Evolutionary conservation across 495 filamentous ascomycete genomes (phyloP).

Genomic region (Lasiosphaeria ovina): DNA sequence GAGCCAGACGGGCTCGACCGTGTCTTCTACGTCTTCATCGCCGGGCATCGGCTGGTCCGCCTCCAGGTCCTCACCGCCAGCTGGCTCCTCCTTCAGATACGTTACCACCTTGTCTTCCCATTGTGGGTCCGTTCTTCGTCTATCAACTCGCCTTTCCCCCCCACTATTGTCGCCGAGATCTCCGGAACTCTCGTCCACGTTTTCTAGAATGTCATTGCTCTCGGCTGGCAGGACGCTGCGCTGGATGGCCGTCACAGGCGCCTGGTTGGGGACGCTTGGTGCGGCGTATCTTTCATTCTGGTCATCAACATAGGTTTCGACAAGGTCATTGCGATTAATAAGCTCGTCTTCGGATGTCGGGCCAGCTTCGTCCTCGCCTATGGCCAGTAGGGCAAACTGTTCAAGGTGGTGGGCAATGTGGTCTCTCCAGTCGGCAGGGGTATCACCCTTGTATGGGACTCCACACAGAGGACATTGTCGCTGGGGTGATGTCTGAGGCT

Average conservation of each 20-base stretch:
- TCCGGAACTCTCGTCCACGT: too few species aligned
- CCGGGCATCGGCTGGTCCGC: too few species aligned
- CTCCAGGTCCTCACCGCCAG: too few species aligned
- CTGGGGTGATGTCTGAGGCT: neutral
- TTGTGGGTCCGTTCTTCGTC: too few species aligned
- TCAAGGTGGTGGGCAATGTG: slow-evolving; percentile 25
- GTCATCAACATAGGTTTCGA: neutral
- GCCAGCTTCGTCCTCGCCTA: neutral
- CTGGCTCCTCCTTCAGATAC: too few species aligned
- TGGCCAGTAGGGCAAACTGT: slow-evolving; percentile 19
- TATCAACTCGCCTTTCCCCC: too few species aligned
- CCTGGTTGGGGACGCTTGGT: neutral
- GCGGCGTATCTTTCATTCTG: neutral
- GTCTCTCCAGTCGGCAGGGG: neutral
- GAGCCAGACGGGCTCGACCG: neutral
- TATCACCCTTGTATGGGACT: neutral
- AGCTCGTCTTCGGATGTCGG: neutral
- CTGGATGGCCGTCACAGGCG: too few species aligned
- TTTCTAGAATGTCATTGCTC: too few species aligned
- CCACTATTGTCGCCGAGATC: too few species aligned
- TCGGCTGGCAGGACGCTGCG: too few species aligned
- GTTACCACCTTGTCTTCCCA: too few species aligned
- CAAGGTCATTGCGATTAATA: neutral
- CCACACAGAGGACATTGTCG: neutral
- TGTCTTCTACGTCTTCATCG: neutral